Conservation (phyloP, 495 filamentous ascomycete genomes). For the Penicillium lividum region DNA sequence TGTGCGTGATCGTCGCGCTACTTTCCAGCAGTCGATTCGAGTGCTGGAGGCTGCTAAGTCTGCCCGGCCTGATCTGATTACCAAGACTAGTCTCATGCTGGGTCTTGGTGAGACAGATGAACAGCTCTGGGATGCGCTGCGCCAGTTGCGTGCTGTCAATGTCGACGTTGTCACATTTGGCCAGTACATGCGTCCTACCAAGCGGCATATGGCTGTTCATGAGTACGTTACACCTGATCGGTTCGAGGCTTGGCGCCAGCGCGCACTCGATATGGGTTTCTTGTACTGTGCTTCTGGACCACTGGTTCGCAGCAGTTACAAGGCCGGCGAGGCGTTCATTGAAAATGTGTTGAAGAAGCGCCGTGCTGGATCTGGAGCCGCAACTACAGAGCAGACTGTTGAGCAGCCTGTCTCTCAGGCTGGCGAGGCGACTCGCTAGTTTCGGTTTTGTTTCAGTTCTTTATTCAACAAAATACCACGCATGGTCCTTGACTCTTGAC, state of each 20-base stretch:
- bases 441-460: background rate
- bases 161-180: slow-evolving; percentile 98
- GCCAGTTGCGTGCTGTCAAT: slow-evolving; percentile 72
- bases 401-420: slow-evolving; percentile 21
- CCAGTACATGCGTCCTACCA: slow-evolving; percentile 98
- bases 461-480: slow-evolving; percentile 19
- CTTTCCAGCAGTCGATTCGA: slow-evolving; percentile 78
- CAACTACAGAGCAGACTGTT: slow-evolving; percentile 22
- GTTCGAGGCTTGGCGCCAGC: slow-evolving; percentile 88
- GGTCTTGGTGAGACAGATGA: slow-evolving; percentile 90
- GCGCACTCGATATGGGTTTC: slow-evolving; percentile 94
- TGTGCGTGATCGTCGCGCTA: slow-evolving; percentile 87
- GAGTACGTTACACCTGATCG: slow-evolving; percentile 88
- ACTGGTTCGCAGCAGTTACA: slow-evolving; percentile 90
- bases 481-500: slow-evolving; percentile 8
- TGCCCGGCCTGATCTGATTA: slow-evolving; percentile 74
- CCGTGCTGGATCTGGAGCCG: slow-evolving; percentile 39
- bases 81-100: slow-evolving; percentile 97
- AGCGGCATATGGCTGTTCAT: slow-evolving; percentile 93
- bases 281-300: slow-evolving; percentile 94
- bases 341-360: slow-evolving; percentile 97
- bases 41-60: slow-evolving; percentile 84
- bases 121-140: slow-evolving; percentile 79
- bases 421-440: slow-evolving; percentile 35
- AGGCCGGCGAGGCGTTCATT: slow-evolving; percentile 97